Percentiles rank a stretch among this genome's conserved stretches.
These are phyloP conservation scores for Termitomyces sp. DNA, from an alignment of 768 basidiomycete species.

Conservation along the genomic window DNA sequence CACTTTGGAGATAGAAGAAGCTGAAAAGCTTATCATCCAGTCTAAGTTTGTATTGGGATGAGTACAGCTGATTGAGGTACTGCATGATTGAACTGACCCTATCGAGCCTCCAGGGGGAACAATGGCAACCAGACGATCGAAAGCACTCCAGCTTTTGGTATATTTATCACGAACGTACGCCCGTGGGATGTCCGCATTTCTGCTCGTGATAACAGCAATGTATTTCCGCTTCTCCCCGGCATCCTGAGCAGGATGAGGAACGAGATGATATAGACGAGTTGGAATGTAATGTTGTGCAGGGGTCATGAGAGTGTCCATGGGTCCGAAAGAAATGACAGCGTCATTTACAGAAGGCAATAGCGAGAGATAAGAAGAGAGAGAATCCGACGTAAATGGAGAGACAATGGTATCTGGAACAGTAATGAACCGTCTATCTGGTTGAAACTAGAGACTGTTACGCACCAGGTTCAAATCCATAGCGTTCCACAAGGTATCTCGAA, in stretches of 20 bases:
- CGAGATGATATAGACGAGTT: slow-evolving; percentile 66
- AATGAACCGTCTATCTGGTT: not conserved
- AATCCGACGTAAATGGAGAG: slow-evolving; percentile 73
- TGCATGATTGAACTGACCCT: slow-evolving; percentile 44
- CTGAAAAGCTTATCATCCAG: slow-evolving; percentile 89
- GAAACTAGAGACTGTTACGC: slow-evolving; percentile 2
- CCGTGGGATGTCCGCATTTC: slow-evolving; percentile 82
- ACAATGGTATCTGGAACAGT: slow-evolving; percentile 56
- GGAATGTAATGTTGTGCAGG: slow-evolving; percentile 73
- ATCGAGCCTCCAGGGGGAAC: slow-evolving; percentile 90
- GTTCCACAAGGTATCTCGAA: slow-evolving; percentile 70
- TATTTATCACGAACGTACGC: slow-evolving; percentile 87
- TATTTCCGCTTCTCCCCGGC: slow-evolving; percentile 68
- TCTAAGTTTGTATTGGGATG: slow-evolving; percentile 27
- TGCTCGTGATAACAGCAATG: slow-evolving; percentile 66
- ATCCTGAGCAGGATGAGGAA: slow-evolving; percentile 81
- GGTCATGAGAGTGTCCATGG: slow-evolving; percentile 73
- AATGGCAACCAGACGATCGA: slow-evolving; percentile 82
- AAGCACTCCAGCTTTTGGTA: slow-evolving; percentile 90
- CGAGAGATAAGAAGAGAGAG: slow-evolving; percentile 72
- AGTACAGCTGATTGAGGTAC: slow-evolving; percentile 2
- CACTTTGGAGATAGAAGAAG: slow-evolving; percentile 82
- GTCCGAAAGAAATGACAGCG: slow-evolving; percentile 73
- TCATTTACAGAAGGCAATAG: slow-evolving; percentile 67
- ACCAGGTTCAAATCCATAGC: slow-evolving; percentile 80